Conservation (phyloP, 2,329 filamentous ascomycete genomes). For the Paracoccidioides brasiliensis region DNA sequence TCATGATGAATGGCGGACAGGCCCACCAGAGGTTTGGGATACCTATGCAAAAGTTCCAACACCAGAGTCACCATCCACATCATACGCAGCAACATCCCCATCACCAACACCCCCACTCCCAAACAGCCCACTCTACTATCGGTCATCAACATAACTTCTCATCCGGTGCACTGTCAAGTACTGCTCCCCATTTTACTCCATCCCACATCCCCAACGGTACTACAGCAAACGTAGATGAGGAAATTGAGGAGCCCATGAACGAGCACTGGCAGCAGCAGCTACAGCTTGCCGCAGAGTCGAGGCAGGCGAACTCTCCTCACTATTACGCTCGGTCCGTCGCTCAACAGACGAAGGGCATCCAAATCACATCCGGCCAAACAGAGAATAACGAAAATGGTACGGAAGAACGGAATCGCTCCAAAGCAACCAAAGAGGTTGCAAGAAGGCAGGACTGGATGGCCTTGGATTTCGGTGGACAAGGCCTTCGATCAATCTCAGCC, state of each 20-base stretch:
- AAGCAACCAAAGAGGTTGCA: constrained; percentile 39
- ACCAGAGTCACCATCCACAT: constrained; percentile 34
- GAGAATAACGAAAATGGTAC: constrained; percentile 36
- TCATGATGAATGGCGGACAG: constrained; percentile 39
- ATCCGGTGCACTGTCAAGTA: constrained; percentile 32
- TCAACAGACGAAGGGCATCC: constrained; percentile 35
- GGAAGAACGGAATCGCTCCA: constrained; percentile 52
- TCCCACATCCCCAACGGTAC: constrained; percentile 49
- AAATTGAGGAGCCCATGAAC: constrained; percentile 44
- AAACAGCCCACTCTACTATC: constrained; percentile 28
- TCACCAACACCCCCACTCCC: constrained; percentile 29
- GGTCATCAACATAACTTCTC: constrained; percentile 40
- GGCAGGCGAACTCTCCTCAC: constrained; percentile 55
- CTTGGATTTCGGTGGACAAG: constrained; percentile 92
- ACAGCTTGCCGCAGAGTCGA: constrained; percentile 61
- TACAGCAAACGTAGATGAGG: constrained; percentile 42
- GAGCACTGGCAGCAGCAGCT: constrained; percentile 83
- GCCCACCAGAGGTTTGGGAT: constrained; percentile 37
- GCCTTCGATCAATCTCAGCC: constrained; percentile 65
- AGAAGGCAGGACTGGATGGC: constrained; percentile 76
- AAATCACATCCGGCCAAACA: constrained; percentile 35
- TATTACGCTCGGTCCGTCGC: constrained; percentile 48
- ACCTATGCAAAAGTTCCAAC: constrained; percentile 36
- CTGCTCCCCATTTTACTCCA: constrained; percentile 45
- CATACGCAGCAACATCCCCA: constrained; percentile 31